Conservation (phyloP, 1,139 yeast species). For the Torulaspora pretoriensis region DNA sequence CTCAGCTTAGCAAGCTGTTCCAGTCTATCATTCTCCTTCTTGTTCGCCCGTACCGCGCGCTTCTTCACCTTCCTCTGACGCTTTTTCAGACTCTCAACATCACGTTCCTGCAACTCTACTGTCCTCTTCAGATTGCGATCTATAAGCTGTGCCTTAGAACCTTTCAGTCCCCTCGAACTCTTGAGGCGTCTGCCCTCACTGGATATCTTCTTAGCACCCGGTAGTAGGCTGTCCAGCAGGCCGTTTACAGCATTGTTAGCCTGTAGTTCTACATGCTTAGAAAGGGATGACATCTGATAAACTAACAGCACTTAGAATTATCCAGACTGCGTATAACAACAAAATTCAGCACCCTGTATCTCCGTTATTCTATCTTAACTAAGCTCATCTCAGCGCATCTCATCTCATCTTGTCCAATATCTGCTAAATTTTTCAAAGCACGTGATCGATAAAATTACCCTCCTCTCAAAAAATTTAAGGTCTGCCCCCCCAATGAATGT, state of each 20-base stretch:
- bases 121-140: constrained; percentile 37
- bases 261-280: constrained; percentile 22
- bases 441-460: neutral
- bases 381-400: constrained; percentile 11
- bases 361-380: neutral
- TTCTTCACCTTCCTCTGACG: constrained; percentile 42
- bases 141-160: constrained; percentile 40
- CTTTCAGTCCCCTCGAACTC: constrained; percentile 13
- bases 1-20: constrained; percentile 50
- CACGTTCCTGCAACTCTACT: constrained; percentile 37
- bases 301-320: too few species aligned
- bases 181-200: constrained; percentile 7
- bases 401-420: constrained; percentile 3
- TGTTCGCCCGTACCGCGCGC: constrained; percentile 39
- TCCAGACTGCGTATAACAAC: too few species aligned
- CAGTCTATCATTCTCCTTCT: constrained; percentile 41
- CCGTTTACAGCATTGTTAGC: constrained; percentile 32
- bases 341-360: too few species aligned
- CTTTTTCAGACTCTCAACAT: constrained; percentile 38
- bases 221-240: constrained; percentile 26
- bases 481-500: constrained; percentile 1
- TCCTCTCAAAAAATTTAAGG: constrained; percentile 1
- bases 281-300: constrained; percentile 7
- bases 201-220: constrained; percentile 27
- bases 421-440: constrained; percentile 7